A percentile compares a stretch with the other conserved stretches of the same genome.
Evolutionary conservation across 1,139 yeast genomes (phyloP).

Genomic region (Yamadazyma spencermartinsiae): DNA sequence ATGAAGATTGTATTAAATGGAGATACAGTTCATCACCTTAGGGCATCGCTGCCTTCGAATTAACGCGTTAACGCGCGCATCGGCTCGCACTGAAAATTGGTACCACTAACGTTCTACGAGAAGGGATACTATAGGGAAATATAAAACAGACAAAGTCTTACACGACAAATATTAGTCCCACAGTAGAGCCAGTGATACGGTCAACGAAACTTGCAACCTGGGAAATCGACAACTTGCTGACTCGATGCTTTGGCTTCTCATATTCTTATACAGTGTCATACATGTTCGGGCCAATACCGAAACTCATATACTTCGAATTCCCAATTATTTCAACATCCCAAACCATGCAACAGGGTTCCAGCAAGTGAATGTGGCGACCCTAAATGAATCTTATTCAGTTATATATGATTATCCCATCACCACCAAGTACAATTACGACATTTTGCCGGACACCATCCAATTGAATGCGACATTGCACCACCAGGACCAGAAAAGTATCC

Average conservation of each 20-base stretch:
- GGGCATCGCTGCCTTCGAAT: too few relatives aligned
- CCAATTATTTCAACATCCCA: conserved; percentile 38
- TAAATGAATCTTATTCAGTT: conserved; percentile 29
- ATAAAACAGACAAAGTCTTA: too few relatives aligned
- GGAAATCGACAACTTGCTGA: too few relatives aligned
- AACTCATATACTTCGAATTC: conserved; percentile 31
- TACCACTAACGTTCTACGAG: too few relatives aligned
- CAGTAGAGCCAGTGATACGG: too few relatives aligned
- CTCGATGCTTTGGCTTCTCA: neutral
- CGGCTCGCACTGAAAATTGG: too few relatives aligned
- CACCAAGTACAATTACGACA: conserved; percentile 13
- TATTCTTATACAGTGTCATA: neutral
- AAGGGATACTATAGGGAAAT: too few relatives aligned
- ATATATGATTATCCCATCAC: conserved; percentile 33
- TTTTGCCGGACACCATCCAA: conserved; percentile 8
- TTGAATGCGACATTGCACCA: conserved; percentile 10
- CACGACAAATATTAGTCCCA: too few relatives aligned
- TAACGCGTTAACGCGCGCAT: too few relatives aligned
- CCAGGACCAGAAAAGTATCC: conserved; percentile 17
- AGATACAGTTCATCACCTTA: too few relatives aligned
- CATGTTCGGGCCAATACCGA: conserved; percentile 38
- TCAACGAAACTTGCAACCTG: too few relatives aligned
- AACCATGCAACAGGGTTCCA: conserved; percentile 13
- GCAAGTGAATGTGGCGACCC: conserved; percentile 5
- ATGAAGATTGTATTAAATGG: neutral